phyloP scores from a whole-genome alignment of 169 alveolate species.

The Eimeria nieschulzi region DNA sequence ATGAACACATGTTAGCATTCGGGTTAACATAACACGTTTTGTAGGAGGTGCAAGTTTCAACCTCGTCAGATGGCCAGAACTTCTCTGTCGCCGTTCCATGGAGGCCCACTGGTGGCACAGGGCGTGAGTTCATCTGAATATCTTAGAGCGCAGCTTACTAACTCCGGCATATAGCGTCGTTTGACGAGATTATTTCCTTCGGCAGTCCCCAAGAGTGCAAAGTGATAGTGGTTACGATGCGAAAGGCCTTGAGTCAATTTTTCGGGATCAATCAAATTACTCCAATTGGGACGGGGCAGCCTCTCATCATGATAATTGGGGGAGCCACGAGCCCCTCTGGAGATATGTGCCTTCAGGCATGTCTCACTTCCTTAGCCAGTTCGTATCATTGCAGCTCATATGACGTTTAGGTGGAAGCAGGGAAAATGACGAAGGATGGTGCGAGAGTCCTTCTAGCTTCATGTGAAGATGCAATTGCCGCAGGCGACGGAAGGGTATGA shows the following conservation, averaged over 20 bases:
- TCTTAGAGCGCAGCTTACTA: background rate
- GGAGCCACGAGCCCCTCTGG: slow-evolving; percentile 89
- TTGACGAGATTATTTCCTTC: slow-evolving; percentile 80
- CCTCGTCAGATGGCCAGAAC: slow-evolving; percentile 86
- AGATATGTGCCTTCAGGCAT: slow-evolving; percentile 89
- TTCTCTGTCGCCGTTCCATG: slow-evolving; percentile 86
- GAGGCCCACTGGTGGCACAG: slow-evolving; percentile 82
- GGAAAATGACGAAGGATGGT: slow-evolving; percentile 82
- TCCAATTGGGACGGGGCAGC: slow-evolving; percentile 90
- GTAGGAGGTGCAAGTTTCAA: slow-evolving; percentile 85
- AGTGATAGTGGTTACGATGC: slow-evolving; percentile 85
- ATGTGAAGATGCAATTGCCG: slow-evolving; percentile 87
- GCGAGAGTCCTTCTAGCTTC: slow-evolving; percentile 84
- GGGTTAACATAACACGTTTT: background rate
- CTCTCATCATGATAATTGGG: slow-evolving; percentile 86
- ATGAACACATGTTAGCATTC: background rate
- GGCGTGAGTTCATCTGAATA: slow-evolving; percentile 69
- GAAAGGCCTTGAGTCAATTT: slow-evolving; percentile 84
- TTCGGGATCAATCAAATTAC: slow-evolving; percentile 90
- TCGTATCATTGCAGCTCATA: background rate
- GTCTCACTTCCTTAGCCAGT: background rate
- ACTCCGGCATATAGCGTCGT: slow-evolving; percentile 72
- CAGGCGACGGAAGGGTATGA: slow-evolving; percentile 84
- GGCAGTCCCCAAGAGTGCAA: slow-evolving; percentile 82
- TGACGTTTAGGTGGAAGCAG: slow-evolving; percentile 83